Conservation (phyloP, 768 basidiomycete genomes). For the Leccinellum luteum region DNA sequence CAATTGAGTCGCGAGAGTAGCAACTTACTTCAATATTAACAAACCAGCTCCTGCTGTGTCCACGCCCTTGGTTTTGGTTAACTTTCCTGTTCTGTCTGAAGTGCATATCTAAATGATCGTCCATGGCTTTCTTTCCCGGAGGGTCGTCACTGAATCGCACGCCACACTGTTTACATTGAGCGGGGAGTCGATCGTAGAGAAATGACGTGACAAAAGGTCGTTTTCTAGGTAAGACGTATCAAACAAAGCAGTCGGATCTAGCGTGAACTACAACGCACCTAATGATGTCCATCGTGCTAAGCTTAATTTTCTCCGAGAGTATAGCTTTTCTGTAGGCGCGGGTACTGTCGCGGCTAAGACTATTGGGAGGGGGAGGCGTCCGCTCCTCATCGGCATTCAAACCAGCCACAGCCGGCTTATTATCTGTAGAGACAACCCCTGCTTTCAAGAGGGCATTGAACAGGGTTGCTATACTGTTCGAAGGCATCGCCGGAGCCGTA, state of each 20-base stretch:
- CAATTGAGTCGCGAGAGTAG: neutral
- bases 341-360: conserved; percentile 45
- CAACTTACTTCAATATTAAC: conserved; percentile 64
- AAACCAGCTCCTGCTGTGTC: conserved; percentile 90
- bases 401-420: conserved; percentile 51
- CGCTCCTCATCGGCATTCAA: conserved; percentile 24
- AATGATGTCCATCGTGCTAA: conserved; percentile 67
- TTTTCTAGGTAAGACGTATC: conserved; percentile 30
- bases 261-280: conserved; percentile 45
- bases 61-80: conserved; percentile 56
- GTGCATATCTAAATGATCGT: conserved; percentile 94
- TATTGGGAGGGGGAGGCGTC: conserved; percentile 34
- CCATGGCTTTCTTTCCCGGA: conserved; percentile 70
- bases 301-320: conserved; percentile 55
- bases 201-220: conserved; percentile 61
- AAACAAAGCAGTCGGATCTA: neutral
- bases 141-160: conserved; percentile 76
- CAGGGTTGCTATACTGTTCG: conserved; percentile 51
- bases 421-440: conserved; percentile 64
- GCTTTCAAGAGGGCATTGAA: conserved; percentile 72
- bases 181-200: conserved; percentile 70
- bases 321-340: conserved; percentile 61
- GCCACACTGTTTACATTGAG: conserved; percentile 93
- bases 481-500: conserved; percentile 21
- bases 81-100: conserved; percentile 90